Conservation (phyloP, 2,329 filamentous ascomycete genomes). For the Pseudophaeomoniella oleicola region DNA sequence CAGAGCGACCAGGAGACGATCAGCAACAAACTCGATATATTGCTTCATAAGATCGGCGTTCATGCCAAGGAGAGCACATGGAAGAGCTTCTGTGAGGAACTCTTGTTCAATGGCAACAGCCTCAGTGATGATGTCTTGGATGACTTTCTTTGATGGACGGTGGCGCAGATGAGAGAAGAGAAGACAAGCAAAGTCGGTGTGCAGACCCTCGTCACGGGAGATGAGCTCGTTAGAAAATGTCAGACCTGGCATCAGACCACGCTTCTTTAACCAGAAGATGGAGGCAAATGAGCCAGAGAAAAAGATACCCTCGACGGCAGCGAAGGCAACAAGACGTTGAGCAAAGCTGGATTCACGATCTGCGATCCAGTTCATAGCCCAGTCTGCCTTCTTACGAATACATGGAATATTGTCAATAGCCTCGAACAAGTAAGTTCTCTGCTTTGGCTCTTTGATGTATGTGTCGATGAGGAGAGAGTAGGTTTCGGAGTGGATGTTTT, state of each 20-base stretch:
- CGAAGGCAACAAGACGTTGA: conserved; percentile 89
- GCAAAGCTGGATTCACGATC: conserved; percentile 91
- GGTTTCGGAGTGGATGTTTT: conserved; percentile 99
- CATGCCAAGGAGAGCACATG: conserved; percentile 89
- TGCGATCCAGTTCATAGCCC: conserved; percentile 88
- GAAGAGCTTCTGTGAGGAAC: conserved; percentile 91
- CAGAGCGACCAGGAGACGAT: conserved; percentile 81
- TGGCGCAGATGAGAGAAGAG: conserved; percentile 95
- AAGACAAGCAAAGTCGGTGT: conserved; percentile 97
- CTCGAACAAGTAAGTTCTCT: conserved; percentile 91
- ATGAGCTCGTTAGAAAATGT: conserved; percentile 99
- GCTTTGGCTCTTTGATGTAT: conserved; percentile 95
- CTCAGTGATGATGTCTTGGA: conserved; percentile 82
- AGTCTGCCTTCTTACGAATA: conserved; percentile 97
- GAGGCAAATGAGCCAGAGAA: conserved; percentile 97
- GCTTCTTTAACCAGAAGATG: conserved; percentile 99
- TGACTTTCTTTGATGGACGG: conserved; percentile 67
- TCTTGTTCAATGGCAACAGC: conserved; percentile 93
- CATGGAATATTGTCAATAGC: conserved; percentile 97
- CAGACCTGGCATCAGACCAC: conserved; percentile 92
- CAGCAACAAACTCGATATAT: conserved; percentile 99
- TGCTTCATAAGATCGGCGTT: conserved; percentile 96
- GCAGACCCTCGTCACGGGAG: conserved; percentile 96
- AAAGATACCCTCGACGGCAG: conserved; percentile 98
- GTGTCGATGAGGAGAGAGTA: conserved; percentile 98